A percentile compares a stretch with the other conserved stretches of the same genome.
Conservation (phyloP, 2,329 filamentous ascomycete species). For the Beauveria australis region DNA sequence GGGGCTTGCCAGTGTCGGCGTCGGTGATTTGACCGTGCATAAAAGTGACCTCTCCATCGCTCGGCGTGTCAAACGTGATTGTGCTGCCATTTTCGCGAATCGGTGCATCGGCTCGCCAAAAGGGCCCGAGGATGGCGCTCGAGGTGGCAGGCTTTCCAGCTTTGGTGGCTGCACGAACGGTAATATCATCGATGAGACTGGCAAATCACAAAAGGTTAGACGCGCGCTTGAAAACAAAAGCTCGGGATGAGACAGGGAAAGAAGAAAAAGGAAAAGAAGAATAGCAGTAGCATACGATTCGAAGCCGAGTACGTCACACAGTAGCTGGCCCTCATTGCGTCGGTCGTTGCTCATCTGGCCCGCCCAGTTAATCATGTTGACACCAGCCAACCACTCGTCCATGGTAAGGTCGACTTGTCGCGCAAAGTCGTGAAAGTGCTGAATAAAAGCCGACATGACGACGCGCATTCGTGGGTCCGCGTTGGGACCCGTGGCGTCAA, state of each 20-base stretch:
- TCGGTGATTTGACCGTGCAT: slow-evolving; percentile 56
- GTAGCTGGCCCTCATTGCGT: slow-evolving; percentile 65
- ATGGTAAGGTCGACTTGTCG: slow-evolving; percentile 70
- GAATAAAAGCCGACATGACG: slow-evolving; percentile 60
- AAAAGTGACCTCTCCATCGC: slow-evolving; percentile 43
- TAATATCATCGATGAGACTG: slow-evolving; percentile 69
- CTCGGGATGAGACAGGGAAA: too few species aligned
- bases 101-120: slow-evolving; percentile 70
- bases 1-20: slow-evolving; percentile 52
- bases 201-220: background rate
- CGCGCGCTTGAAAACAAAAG: too few species aligned
- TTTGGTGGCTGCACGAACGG: slow-evolving; percentile 48
- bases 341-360: slow-evolving; percentile 61
- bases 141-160: slow-evolving; percentile 48
- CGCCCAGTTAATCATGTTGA: slow-evolving; percentile 49
- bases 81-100: slow-evolving; percentile 59
- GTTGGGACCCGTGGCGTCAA: slow-evolving; percentile 66
- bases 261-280: too few species aligned
- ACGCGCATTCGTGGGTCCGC: slow-evolving; percentile 59
- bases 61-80: slow-evolving; percentile 49
- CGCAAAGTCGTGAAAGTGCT: slow-evolving; percentile 73
- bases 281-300: slow-evolving; percentile 44
- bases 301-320: slow-evolving; percentile 66
- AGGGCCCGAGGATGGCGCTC: slow-evolving; percentile 75
- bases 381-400: slow-evolving; percentile 71